Conservation (phyloP, 225 moss, liverwort and hornwort genomes). For the Ulota crispa region DNA sequence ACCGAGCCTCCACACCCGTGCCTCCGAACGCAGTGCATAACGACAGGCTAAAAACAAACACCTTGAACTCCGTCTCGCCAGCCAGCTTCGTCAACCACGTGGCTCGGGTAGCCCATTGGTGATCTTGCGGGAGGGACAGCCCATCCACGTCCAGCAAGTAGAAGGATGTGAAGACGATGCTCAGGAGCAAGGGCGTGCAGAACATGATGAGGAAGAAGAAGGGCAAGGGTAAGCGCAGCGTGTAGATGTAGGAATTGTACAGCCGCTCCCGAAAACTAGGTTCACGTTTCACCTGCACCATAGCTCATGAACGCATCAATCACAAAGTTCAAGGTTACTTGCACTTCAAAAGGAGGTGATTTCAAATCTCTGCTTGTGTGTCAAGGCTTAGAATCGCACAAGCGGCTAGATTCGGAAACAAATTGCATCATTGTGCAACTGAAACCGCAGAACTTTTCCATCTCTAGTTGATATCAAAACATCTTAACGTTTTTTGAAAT, state of each 20-base stretch:
- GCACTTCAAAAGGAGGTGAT: neutral
- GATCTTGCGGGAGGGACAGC: constrained; percentile 42
- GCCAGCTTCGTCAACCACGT: constrained; percentile 25
- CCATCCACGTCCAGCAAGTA: constrained; percentile 69
- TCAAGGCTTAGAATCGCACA: neutral
- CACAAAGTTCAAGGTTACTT: neutral
- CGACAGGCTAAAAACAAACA: constrained; percentile 72
- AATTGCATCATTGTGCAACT: neutral
- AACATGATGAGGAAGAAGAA: constrained; percentile 65
- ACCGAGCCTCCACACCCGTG: constrained; percentile 62
- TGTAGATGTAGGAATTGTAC: constrained; percentile 68
- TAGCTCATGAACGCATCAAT: too few species aligned
- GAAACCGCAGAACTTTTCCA: too few species aligned
- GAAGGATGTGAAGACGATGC: constrained; percentile 63
- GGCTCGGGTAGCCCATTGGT: constrained; percentile 20
- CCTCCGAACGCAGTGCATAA: constrained; percentile 68
- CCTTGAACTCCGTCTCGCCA: constrained; percentile 60
- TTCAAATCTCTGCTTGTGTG: neutral
- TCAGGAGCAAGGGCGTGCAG: constrained; percentile 56
- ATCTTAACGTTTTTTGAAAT: neutral
- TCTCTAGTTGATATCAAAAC: neutral
- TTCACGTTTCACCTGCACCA: constrained; percentile 53
- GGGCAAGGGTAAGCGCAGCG: constrained; percentile 60
- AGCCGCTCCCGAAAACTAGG: constrained; percentile 31
- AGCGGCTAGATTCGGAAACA: neutral